Percentiles rank a stretch among this genome's conserved stretches.
Evolutionary conservation across 2,329 filamentous ascomycete genomes (phyloP).

Genomic region (Tolypocladium guangdongense): DNA sequence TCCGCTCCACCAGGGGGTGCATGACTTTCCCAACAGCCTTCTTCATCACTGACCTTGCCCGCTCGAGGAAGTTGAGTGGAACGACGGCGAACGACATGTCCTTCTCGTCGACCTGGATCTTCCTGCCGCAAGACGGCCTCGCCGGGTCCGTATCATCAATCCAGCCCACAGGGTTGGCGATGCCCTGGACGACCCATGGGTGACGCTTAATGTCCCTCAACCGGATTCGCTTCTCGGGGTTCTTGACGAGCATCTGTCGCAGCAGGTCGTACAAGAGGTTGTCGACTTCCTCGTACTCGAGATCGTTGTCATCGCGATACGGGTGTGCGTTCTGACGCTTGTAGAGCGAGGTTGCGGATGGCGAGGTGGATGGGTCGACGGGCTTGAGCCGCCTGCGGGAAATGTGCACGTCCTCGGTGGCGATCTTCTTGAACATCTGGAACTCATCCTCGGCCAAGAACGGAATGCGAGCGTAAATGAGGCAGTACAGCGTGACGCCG

Average conservation of each 20-base stretch:
- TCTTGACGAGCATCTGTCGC: constrained; percentile 71
- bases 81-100: constrained; percentile 88
- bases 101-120: constrained; percentile 83
- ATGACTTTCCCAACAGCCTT: constrained; percentile 55
- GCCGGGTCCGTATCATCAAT: constrained; percentile 89
- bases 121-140: constrained; percentile 64
- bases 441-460: constrained; percentile 89
- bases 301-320: constrained; percentile 66
- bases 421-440: constrained; percentile 84
- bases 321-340: constrained; percentile 49
- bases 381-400: constrained; percentile 73
- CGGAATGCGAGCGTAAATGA: constrained; percentile 87
- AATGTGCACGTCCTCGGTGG: constrained; percentile 85
- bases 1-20: constrained; percentile 46
- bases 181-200: constrained; percentile 74
- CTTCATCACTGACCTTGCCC: constrained; percentile 68
- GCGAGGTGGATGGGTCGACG: constrained; percentile 48
- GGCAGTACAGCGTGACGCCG: constrained; percentile 89
- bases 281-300: constrained; percentile 79
- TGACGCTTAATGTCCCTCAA: constrained; percentile 89
- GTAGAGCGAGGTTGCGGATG: constrained; percentile 42
- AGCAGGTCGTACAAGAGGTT: constrained; percentile 71
- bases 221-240: constrained; percentile 79
- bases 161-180: constrained; percentile 68
- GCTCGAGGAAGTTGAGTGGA: constrained; percentile 76